A percentile compares a stretch with the other conserved stretches of the same genome.
phyloP scores from a whole-genome alignment of 805 yeast species.

The Lachancea dasiensis region DNA sequence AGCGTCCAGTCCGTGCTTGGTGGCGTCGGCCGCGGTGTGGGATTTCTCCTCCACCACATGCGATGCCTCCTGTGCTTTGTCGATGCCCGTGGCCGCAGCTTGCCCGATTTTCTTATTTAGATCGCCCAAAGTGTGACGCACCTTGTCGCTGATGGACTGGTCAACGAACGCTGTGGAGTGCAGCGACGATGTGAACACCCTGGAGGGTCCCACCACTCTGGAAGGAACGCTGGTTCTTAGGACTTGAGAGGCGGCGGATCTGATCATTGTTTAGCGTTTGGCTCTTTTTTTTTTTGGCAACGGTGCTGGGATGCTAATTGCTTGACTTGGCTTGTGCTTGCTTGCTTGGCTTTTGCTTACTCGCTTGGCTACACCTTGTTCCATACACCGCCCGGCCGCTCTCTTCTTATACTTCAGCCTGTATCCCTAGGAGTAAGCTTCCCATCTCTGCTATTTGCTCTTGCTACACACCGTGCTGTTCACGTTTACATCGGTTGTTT shows the following conservation, averaged over 20 bases:
- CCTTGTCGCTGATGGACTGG: conserved; percentile 9
- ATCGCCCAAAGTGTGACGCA: conserved; percentile 20
- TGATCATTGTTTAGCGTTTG: conserved; percentile 1
- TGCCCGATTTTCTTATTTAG: conserved; percentile 23
- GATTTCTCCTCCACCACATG: conserved; percentile 11
- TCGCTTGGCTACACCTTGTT: too few species aligned
- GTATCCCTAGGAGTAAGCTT: too few species aligned
- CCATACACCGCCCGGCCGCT: too few species aligned
- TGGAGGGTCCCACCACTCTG: conserved; percentile 7
- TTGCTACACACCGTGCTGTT: too few species aligned
- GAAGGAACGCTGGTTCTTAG: conserved; percentile 10
- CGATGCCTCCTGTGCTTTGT: conserved; percentile 22
- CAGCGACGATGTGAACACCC: conserved; percentile 11
- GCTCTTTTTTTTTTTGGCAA: neutral
- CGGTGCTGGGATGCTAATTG: too few species aligned
- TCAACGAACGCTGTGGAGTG: conserved; percentile 1
- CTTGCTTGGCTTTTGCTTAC: neutral
- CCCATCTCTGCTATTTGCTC: too few species aligned
- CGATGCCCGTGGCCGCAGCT: conserved; percentile 24
- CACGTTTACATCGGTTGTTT: too few species aligned
- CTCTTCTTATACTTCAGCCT: too few species aligned
- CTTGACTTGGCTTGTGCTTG: neutral
- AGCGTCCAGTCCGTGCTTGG: conserved; percentile 20
- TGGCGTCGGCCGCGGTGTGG: conserved; percentile 8
- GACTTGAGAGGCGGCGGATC: conserved; percentile 2